Evolutionary conservation across 1,139 yeast genomes (phyloP), one percentile per base, ranked within the genome.

Genomic region (Protomyces lactucae-debilis): DNA sequence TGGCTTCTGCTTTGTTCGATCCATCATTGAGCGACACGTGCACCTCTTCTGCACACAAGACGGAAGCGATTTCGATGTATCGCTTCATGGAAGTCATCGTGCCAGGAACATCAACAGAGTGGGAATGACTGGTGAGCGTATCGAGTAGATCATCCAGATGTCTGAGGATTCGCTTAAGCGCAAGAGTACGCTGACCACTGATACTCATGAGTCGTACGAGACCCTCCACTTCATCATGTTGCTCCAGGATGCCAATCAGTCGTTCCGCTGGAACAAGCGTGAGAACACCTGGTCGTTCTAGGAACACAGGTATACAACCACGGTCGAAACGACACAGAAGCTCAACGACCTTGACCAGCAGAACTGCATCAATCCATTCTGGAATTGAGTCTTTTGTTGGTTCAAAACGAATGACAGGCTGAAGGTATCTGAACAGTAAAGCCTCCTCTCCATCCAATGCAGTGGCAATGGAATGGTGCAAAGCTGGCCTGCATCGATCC

Each of bases 361-460:
- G 54, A 2, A 5, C n/a, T 3, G 9, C 39, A 9, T 43, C 40
- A 28, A 51, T 36, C 60, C 66, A 40, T 18, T 25, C 48, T 5
- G 59, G 48, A 6, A 28, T 6, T 5, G 54, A 2, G 4, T 23
- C 32, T 25, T n/a, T 10, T 6, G 21, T 9, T 4, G 21, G 3
- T 10, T 37, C 59, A 21, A 32, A 55, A 18, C 54, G 60, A 40
- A 73, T 70, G 14, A 71, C 64, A 23, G 61, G 57, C 28, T 67
- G 66, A 55, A 75, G 68, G 61, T 75, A 75, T 35, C 66, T 64
- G 39, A 60, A 67, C 14, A 70, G 69, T 5, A 71, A 39, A 4
- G 25, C 55, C 5, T 65, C 64, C 32, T 67, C 67, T 12, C 39
- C 36, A 3, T 36, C 40, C 21, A 69, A 55, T 35, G 64, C 57